Base-by-base conservation (phyloP, 192 early-diverging fungal genomes). In the Entophlyctis luteolus region DNA sequence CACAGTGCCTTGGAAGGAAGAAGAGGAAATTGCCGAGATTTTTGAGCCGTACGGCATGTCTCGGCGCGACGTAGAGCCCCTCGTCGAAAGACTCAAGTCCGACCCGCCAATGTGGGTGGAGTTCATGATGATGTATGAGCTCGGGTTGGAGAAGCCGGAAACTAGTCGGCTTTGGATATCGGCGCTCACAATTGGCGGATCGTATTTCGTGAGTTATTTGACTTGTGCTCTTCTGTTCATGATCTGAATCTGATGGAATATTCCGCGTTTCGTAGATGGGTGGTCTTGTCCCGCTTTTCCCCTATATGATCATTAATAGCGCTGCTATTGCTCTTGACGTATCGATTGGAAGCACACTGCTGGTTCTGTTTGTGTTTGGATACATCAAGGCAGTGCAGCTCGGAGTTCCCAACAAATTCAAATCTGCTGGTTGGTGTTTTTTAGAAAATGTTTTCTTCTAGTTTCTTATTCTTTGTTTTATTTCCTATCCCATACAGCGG, bases 71-170 rank as follows among this genome's bases (percentile, higher is more conserved):
- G 53, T 86, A n/a, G 56, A 77, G 22, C 86, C 86, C 27, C 32
- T 88, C 22, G 65, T 88, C 42, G 68, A 68, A 3, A 73, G 71
- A 20, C 72, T 88, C 38, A 72, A 72, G 46, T 55, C 58, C 10
- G 66, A 88, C 72, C 79, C 79, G 4, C 29, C 78, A 18, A 70
- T 79, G 53, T 85, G 81, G 77, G 85, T 88, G 28, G 85, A 88
- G 55, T 88, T 88, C 55, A 88, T 88, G 86, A 88, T 88, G 86
- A 77, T 81, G 55, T 86, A 86, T 70, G 86, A 88, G 72, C 65
- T 88, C 29, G 70, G 71, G 36, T 70, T 87, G 32, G 84, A 86
- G 54, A 78, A 71, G 58, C 86, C 86, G 18, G 75, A 81, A 57
- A 67, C 77, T 23, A 68, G 67, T 47, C 75, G 84, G 18, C 71